Conservation (phyloP, 306 rosid genomes). For the Vigna unguiculata region DNA sequence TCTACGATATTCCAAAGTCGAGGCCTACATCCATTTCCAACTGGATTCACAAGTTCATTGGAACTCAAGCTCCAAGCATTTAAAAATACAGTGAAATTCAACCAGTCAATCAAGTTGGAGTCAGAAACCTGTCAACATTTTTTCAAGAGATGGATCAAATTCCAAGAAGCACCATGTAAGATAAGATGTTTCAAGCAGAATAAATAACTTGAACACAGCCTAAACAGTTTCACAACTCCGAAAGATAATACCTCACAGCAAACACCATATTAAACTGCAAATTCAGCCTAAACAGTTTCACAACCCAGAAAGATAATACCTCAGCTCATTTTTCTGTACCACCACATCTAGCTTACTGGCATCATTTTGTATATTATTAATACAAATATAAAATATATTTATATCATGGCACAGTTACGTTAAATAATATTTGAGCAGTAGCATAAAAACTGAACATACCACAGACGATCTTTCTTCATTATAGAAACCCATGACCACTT, state of each 20-base stretch:
- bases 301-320: not conserved
- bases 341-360: conserved; percentile 21
- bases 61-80: conserved; percentile 86
- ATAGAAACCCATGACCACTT: conserved; percentile 59
- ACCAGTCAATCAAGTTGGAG: conserved; percentile 83
- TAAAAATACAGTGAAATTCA: conserved; percentile 82
- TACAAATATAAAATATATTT: conserved; percentile 1
- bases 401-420: conserved; percentile 9
- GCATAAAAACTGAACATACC: conserved; percentile 61
- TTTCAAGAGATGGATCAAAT: conserved; percentile 36
- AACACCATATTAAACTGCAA: conserved; percentile 14
- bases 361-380: not conserved
- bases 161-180: conserved; percentile 4
- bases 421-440: conserved; percentile 11
- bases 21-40: conserved; percentile 53
- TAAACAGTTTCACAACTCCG: conserved; percentile 13
- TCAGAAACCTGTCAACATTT: conserved; percentile 70
- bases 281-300: conserved; percentile 4
- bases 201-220: not conserved
- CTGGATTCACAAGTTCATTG: conserved; percentile 58
- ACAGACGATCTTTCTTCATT: conserved; percentile 56
- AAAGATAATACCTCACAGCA: conserved; percentile 15
- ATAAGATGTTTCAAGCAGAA: not conserved
- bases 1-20: conserved; percentile 67
- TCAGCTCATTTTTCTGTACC: conserved; percentile 27